Percentiles rank a stretch among this genome's conserved stretches.
Conservation (phyloP, 306 rosid species). For the Cajanus cajan region DNA sequence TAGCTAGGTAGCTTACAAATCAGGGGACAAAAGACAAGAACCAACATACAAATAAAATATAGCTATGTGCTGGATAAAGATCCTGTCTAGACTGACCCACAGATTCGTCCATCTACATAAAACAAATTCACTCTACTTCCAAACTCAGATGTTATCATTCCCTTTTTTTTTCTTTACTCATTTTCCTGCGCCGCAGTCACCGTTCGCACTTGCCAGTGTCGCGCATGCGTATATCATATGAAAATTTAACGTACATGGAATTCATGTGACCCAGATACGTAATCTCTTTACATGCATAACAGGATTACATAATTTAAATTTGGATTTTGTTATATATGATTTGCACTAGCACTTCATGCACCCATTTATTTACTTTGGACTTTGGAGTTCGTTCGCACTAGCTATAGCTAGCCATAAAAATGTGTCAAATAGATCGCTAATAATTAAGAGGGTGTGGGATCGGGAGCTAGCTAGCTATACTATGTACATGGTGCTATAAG, state of each 20-base stretch:
- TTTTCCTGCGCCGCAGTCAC: constrained; percentile 39
- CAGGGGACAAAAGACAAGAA: background rate
- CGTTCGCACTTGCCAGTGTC: constrained; percentile 37
- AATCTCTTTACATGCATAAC: constrained; percentile 9
- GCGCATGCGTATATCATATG: constrained; percentile 46
- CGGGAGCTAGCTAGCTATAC: constrained; percentile 21
- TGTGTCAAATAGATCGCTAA: background rate
- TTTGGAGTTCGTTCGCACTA: background rate
- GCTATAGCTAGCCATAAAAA: background rate
- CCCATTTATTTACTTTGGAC: background rate
- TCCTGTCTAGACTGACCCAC: constrained; percentile 29
- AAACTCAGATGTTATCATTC: background rate
- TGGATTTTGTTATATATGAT: background rate
- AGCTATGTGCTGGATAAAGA: constrained; percentile 22
- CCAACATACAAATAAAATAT: background rate
- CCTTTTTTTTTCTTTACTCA: background rate
- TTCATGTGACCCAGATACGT: background rate
- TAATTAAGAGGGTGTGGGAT: constrained; percentile 22
- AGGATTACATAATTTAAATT: background rate
- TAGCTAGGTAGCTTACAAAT: background rate
- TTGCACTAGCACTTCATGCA: background rate
- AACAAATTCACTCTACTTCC: background rate
- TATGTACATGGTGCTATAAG: background rate
- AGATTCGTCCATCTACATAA: background rate
- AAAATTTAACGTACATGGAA: background rate